phyloP scores from a whole-genome alignment of 352 stramenopile species.

The Globisporangium spinosum region DNA sequence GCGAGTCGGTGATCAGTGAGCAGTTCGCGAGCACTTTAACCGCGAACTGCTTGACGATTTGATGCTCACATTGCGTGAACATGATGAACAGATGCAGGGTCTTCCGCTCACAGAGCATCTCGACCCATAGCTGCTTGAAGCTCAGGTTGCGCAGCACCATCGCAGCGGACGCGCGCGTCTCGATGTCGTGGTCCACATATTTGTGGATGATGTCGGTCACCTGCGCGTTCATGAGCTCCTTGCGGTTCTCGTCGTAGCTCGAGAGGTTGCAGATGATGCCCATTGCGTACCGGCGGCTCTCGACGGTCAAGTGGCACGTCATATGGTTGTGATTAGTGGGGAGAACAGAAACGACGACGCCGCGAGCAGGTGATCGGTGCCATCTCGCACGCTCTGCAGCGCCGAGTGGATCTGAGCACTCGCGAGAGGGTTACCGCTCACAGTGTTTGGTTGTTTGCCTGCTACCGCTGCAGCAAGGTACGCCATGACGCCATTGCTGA shows the following conservation, averaged over 20 bases:
- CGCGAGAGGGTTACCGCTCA: background rate
- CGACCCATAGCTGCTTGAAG: conserved; percentile 65
- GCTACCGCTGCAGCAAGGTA: conserved; percentile 56
- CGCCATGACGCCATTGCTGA: conserved; percentile 67
- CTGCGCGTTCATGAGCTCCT: conserved; percentile 75
- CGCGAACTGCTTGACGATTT: conserved; percentile 55
- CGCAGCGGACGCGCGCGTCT: conserved; percentile 59
- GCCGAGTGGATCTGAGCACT: conserved; percentile 3
- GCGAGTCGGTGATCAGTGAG: conserved; percentile 66
- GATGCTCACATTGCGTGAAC: conserved; percentile 53
- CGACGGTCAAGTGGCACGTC: conserved; percentile 24
- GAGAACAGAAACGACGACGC: conserved; percentile 18
- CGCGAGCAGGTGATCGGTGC: conserved; percentile 4
- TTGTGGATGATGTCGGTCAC: conserved; percentile 65
- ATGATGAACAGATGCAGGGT: conserved; percentile 55
- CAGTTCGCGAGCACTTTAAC: conserved; percentile 72
- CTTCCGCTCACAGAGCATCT: conserved; percentile 76
- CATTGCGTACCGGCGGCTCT: conserved; percentile 55
- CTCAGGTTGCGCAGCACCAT: conserved; percentile 79
- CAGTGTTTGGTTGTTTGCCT: conserved; percentile 21
- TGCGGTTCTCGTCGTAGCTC: conserved; percentile 72
- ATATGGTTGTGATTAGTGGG: conserved; percentile 1
- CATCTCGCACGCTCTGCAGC: background rate
- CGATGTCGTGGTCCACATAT: conserved; percentile 65
- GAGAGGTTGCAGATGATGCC: conserved; percentile 77